Conservation (phyloP, 805 yeast genomes). For the Sugiyamaella mastotermitis region DNA sequence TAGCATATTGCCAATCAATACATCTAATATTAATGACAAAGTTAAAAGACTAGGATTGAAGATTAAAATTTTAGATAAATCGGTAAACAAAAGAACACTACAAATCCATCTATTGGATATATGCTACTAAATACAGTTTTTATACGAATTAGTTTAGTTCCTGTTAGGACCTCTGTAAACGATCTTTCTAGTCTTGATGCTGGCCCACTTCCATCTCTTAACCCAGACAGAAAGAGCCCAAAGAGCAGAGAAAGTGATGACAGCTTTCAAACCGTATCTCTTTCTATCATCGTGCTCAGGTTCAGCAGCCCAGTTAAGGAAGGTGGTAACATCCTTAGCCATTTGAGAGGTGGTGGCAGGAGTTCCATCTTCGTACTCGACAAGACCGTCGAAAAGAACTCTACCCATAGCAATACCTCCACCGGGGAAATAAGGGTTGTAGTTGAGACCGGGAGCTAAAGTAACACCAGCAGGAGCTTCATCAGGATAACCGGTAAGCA, state of each 20-base stretch:
- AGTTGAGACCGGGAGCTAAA: conserved; percentile 90
- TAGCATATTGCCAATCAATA: too few species aligned
- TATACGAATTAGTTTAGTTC: too few species aligned
- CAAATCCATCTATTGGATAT: too few species aligned
- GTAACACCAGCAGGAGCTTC: conserved; percentile 97
- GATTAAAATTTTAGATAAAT: too few species aligned
- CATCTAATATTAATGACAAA: too few species aligned
- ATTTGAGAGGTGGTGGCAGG: conserved; percentile 97
- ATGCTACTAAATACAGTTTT: too few species aligned
- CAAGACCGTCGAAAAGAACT: conserved; percentile 93
- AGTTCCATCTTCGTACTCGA: conserved; percentile 98
- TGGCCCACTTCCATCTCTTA: conserved; percentile 97
- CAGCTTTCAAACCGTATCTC: conserved; percentile 90
- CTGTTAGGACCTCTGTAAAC: conserved; percentile 74
- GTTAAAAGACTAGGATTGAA: too few species aligned
- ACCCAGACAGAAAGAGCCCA: conserved; percentile 83
- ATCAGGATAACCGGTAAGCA: conserved; percentile 98
- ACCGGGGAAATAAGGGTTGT: conserved; percentile 99
- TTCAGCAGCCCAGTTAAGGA: conserved; percentile 97
- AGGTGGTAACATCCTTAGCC: conserved; percentile 97
- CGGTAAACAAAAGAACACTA: too few species aligned
- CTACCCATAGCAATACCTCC: conserved; percentile 99
- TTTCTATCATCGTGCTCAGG: conserved; percentile 99
- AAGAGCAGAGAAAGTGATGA: conserved; percentile 70
- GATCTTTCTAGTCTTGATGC: conserved; percentile 90